Base-by-base conservation (phyloP, 2,329 filamentous ascomycete species). In the Aspergillus cejpii region DNA sequence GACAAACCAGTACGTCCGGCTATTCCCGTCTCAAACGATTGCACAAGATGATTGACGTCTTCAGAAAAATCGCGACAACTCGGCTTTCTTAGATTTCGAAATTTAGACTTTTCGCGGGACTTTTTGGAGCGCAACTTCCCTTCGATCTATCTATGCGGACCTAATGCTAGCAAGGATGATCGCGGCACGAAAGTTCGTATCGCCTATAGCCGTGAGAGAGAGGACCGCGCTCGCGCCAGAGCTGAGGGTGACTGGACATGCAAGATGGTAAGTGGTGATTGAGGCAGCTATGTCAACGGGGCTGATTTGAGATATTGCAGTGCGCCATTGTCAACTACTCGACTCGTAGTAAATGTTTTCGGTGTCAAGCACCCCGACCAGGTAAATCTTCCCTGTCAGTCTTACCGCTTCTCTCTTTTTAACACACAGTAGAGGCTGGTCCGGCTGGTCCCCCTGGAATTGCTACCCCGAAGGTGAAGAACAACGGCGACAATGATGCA, bases 181-280 rank as follows among this genome's bases (percentile, higher is more conserved):
- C 65, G 60, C 49, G 64, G 65, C 39, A 65, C 66, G 24, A 69
- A 69, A 57, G 68, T 73, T 42, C 72, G 73, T 52, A 75, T 78
- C 57, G 72, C 72, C 31, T 78, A 70, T 57, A 76, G 74, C 49
- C 71, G 73, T 20, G 76, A 77, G 53, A 68, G 73, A 47, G 75
- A 76, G 45, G 74, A 78, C 41, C 65, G 73, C 51, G 64, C 66
- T 46, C 63, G 72, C 44, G 62, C 67, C 11, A 68, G 68, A 49
- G 66, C 68, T 14, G 75, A 78, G 41, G 73, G 74, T 37, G 77
- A 80, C 50, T 80, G 77, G 77, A 75, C 69, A 31, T 80, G 77
- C 55, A 69, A 71, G 47, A 71, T 73, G 51, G 76, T 79, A 59
- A 37, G 61, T 54, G 37, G 34, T 39, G 34, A 4, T 11, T 21